Conservation (phyloP, 805 yeast species). For the Komagataella populi region DNA sequence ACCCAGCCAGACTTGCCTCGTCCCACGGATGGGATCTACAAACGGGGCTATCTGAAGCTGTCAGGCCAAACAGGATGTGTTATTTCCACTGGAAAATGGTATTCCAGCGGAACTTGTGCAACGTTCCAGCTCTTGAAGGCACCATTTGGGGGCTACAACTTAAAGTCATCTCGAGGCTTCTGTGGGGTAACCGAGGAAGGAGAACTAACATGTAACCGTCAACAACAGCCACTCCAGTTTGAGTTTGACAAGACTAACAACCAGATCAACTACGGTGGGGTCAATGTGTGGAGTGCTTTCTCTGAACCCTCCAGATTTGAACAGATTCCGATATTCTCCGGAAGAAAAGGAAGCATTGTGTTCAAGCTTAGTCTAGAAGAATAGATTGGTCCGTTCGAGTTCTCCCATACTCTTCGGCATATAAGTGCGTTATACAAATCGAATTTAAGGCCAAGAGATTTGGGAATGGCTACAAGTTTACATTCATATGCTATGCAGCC, state of each 20-base stretch:
- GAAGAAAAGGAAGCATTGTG: slow-evolving; percentile 21
- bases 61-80: slow-evolving; percentile 55
- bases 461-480: background rate
- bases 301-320: slow-evolving; percentile 25
- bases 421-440: background rate
- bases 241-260: slow-evolving; percentile 31
- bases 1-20: slow-evolving; percentile 12
- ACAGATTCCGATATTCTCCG: slow-evolving; percentile 36
- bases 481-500: background rate
- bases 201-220: slow-evolving; percentile 16
- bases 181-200: slow-evolving; percentile 37
- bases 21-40: slow-evolving; percentile 18
- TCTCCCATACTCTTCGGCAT: background rate
- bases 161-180: slow-evolving; percentile 59
- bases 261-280: slow-evolving; percentile 47
- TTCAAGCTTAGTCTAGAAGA: slow-evolving; percentile 22
- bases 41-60: slow-evolving; percentile 34
- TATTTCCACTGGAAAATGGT: slow-evolving; percentile 82
- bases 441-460: background rate
- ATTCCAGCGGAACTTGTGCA: slow-evolving; percentile 74
- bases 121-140: slow-evolving; percentile 45
- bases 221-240: slow-evolving; percentile 38
- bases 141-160: slow-evolving; percentile 58
- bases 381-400: background rate
- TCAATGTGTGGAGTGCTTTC: slow-evolving; percentile 43